Percentiles rank a stretch among this genome's conserved stretches.
phyloP scores from a whole-genome alignment of 208 protist species.

The Wallacemonas collosoma region DNA sequence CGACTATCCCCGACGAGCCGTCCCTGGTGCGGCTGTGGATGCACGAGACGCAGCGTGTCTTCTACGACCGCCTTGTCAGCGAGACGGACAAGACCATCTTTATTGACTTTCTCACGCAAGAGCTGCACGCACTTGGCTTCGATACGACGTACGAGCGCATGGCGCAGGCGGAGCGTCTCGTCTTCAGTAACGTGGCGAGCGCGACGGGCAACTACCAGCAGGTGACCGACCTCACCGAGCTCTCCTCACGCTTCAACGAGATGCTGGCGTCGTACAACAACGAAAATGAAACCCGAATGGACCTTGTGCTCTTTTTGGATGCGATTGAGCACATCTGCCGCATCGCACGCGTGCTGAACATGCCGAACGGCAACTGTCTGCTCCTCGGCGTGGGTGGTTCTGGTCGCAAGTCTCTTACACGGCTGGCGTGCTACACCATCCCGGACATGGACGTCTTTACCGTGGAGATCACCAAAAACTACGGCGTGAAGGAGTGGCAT shows the following conservation, averaged over 20 bases:
- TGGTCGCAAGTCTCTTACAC: constrained; percentile 95
- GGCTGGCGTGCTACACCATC: constrained; percentile 94
- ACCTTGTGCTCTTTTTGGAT: constrained; percentile 97
- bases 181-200: constrained; percentile 95
- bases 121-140: constrained; percentile 66
- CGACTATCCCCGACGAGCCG: constrained; percentile 55
- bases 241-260: constrained; percentile 78
- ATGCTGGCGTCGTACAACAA: constrained; percentile 94
- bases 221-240: constrained; percentile 83
- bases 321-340: constrained; percentile 97
- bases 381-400: constrained; percentile 98
- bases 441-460: constrained; percentile 95
- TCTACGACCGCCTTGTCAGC: constrained; percentile 94
- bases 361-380: constrained; percentile 96
- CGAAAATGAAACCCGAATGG: constrained; percentile 92
- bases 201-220: constrained; percentile 87
- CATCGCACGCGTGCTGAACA: constrained; percentile 93
- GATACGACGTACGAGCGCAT: constrained; percentile 61
- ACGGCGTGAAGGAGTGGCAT: constrained; percentile 96
- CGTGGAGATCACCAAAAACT: constrained; percentile 97
- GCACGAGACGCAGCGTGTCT: constrained; percentile 96
- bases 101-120: constrained; percentile 63
- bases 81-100: constrained; percentile 87
- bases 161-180: constrained; percentile 77
- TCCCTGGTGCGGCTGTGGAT: constrained; percentile 92